phyloP scores from a whole-genome alignment of 2,329 filamentous ascomycete species.

The Aspergillus tamarii region DNA sequence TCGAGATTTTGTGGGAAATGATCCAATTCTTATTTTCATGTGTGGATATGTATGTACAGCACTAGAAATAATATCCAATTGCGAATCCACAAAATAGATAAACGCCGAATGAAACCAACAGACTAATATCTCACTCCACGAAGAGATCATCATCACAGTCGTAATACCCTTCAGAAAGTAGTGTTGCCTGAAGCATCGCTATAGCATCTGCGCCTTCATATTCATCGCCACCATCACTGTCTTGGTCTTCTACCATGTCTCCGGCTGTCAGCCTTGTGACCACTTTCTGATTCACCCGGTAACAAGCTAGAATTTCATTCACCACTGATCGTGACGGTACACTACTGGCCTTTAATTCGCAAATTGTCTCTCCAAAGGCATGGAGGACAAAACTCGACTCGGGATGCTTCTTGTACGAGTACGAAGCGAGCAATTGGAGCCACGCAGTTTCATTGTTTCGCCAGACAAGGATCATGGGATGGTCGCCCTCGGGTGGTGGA shows the following conservation, averaged over 20 bases:
- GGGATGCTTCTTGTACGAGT: slow-evolving; percentile 32
- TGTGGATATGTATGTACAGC: not conserved
- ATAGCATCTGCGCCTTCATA: slow-evolving; percentile 36
- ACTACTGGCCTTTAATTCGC: slow-evolving; percentile 34
- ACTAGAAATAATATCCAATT: not conserved
- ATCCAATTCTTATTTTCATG: not conserved
- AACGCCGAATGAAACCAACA: not conserved
- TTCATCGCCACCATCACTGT: slow-evolving; percentile 21
- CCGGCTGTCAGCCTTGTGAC: slow-evolving; percentile 30
- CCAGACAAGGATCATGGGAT: slow-evolving; percentile 41
- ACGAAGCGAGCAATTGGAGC: slow-evolving; percentile 43
- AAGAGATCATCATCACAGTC: slow-evolving; percentile 28
- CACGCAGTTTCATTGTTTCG: slow-evolving; percentile 35
- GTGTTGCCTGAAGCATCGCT: slow-evolving; percentile 26
- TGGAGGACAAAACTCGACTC: slow-evolving; percentile 31
- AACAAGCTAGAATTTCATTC: slow-evolving; percentile 33
- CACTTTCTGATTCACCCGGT: slow-evolving; percentile 36
- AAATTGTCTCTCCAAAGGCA: slow-evolving; percentile 38
- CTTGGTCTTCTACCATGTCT: slow-evolving; percentile 22
- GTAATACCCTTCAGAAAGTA: slow-evolving; percentile 20
- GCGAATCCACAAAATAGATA: not conserved
- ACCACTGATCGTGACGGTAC: slow-evolving; percentile 30
- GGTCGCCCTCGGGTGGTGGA: slow-evolving; percentile 33
- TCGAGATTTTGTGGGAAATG: not conserved
- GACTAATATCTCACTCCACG: slow-evolving; percentile 25